These are phyloP conservation scores for Vitis labrusca DNA, from an alignment of 164 flowering plant genomes.

Conservation along the genomic window DNA sequence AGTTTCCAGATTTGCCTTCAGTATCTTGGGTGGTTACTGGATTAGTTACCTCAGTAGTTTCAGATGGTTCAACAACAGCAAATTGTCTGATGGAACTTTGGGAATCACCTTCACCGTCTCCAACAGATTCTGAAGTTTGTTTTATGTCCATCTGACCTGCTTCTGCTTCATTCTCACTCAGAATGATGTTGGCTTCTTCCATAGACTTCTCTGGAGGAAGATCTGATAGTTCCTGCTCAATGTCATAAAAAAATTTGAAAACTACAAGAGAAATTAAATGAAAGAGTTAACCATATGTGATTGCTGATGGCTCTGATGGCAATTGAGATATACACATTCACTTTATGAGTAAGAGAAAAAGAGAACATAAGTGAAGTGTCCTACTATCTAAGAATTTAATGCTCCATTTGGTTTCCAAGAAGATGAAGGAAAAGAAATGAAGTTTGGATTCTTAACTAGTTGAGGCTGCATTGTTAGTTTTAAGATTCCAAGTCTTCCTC, in stretches of 20 bases:
- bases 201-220: not conserved
- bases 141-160: no score
- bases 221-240: not conserved
- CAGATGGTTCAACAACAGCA: no score
- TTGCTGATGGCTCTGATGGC: no score
- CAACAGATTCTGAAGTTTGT: no score
- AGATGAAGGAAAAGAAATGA: not conserved
- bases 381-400: not conserved
- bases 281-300: no score
- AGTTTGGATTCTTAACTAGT: not conserved
- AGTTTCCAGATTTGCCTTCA: not conserved
- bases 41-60: not conserved
- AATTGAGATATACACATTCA: no score
- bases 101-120: no score
- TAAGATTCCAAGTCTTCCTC: not conserved
- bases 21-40: not conserved
- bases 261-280: no score
- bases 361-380: no score
- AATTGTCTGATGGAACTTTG: no score
- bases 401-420: not conserved
- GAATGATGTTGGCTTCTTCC: not conserved
- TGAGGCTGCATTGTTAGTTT: not conserved
- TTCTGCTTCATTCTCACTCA: no score
- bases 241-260: not conserved
- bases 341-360: no score